Conservation (phyloP, 345 rosid species). For the Sisymbrium irio region DNA sequence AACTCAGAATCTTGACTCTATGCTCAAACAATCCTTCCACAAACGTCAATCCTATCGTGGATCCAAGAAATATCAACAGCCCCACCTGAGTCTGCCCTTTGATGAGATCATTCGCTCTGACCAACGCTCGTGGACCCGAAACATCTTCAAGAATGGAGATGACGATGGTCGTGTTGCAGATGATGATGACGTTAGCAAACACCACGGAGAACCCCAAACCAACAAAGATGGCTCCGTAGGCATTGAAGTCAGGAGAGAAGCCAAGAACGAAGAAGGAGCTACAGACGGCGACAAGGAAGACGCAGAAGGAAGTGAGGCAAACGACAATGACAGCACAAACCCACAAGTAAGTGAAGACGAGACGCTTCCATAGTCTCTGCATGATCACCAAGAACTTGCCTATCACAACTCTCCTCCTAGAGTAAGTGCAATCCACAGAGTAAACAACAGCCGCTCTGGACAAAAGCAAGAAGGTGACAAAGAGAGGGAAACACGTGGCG, state of each 20-base stretch:
- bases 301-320: constrained; percentile 61
- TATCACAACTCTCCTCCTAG: constrained; percentile 46
- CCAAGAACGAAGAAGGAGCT: constrained; percentile 53
- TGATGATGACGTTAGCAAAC: constrained; percentile 68
- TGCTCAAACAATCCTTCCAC: constrained; percentile 92
- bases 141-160: constrained; percentile 83
- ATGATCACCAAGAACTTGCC: constrained; percentile 50
- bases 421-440: constrained; percentile 81
- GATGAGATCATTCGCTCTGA: constrained; percentile 58
- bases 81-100: constrained; percentile 93
- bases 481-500: constrained; percentile 73
- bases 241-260: constrained; percentile 50
- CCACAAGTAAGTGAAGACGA: constrained; percentile 67
- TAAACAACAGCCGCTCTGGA: constrained; percentile 74
- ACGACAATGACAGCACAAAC: constrained; percentile 55
- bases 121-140: constrained; percentile 70
- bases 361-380: constrained; percentile 65
- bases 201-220: constrained; percentile 74
- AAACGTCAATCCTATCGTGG: constrained; percentile 74
- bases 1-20: constrained; percentile 78
- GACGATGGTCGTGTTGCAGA: constrained; percentile 71
- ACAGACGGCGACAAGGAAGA: constrained; percentile 56
- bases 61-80: constrained; percentile 72
- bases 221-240: constrained; percentile 53
- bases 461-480: constrained; percentile 53